These are phyloP conservation scores for Lyophyllum atratum DNA, from an alignment of 768 basidiomycete genomes.

Conservation along the genomic window DNA sequence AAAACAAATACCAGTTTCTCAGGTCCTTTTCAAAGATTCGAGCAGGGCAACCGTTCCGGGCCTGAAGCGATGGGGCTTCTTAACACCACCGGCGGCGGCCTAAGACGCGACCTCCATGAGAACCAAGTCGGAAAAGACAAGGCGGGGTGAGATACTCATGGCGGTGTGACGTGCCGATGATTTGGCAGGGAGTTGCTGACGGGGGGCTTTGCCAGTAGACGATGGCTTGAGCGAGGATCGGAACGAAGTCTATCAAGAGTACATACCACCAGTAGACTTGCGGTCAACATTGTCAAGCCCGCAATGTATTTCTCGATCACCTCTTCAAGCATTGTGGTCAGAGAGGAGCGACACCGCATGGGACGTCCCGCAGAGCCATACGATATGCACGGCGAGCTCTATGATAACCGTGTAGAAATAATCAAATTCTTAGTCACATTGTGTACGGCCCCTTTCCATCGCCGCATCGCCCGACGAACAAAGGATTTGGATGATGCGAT, in stretches of 20 bases:
- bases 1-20: slow-evolving; percentile 37
- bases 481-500: too few relatives aligned
- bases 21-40: too few relatives aligned
- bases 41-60: slow-evolving; percentile 91
- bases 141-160: slow-evolving; percentile 44
- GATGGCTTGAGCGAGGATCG: neutral
- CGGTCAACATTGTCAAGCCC: too few relatives aligned
- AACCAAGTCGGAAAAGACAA: slow-evolving; percentile 33
- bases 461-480: too few relatives aligned
- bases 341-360: too few relatives aligned
- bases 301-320: too few relatives aligned
- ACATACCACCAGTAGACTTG: slow-evolving; percentile 78
- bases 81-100: slow-evolving; percentile 87
- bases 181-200: slow-evolving; percentile 84
- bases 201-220: slow-evolving; percentile 65
- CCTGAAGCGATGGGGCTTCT: slow-evolving; percentile 93
- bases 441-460: too few relatives aligned
- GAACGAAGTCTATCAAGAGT: neutral
- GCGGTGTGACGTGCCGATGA: slow-evolving; percentile 53
- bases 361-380: too few relatives aligned
- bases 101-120: slow-evolving; percentile 30
- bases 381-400: too few relatives aligned
- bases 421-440: too few relatives aligned
- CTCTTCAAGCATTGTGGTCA: too few relatives aligned
- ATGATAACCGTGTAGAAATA: too few relatives aligned